Conservation (phyloP, 2,329 filamentous ascomycete species). For the Clonostachys rhizophaga region DNA sequence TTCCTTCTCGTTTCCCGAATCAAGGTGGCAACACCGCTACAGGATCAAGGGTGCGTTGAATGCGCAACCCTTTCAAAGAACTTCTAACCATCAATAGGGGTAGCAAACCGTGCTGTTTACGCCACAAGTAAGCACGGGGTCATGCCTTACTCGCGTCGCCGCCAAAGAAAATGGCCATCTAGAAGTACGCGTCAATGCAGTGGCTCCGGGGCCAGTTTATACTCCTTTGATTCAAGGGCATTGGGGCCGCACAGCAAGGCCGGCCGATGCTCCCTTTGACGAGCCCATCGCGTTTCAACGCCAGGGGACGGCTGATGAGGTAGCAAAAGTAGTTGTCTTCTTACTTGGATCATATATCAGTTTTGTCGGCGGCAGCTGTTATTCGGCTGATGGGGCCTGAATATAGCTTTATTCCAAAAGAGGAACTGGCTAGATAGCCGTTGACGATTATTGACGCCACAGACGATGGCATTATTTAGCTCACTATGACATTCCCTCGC, state of each 20-base stretch:
- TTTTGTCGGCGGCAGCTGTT: conserved; percentile 29
- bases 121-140: conserved; percentile 32
- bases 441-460: no score
- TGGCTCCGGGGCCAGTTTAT: conserved; percentile 42
- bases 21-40: background rate
- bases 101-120: conserved; percentile 26
- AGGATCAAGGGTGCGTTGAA: background rate
- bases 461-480: no score
- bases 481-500: no score
- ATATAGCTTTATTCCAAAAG: background rate
- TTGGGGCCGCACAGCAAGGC: conserved; percentile 22
- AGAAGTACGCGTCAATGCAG: conserved; percentile 38
- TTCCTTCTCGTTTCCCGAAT: background rate
- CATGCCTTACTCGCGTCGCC: conserved; percentile 24
- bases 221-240: conserved; percentile 43
- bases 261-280: conserved; percentile 31
- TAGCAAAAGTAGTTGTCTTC: conserved; percentile 25
- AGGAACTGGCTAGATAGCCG: no score
- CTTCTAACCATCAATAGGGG: conserved; percentile 12
- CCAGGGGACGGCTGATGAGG: conserved; percentile 33
- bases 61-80: background rate
- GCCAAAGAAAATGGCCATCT: conserved; percentile 33
- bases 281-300: conserved; percentile 35
- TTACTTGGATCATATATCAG: conserved; percentile 25
- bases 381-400: conserved; percentile 40